Base-by-base conservation (phyloP, 306 rosid species). In the Fragaria nilgerrensis region DNA sequence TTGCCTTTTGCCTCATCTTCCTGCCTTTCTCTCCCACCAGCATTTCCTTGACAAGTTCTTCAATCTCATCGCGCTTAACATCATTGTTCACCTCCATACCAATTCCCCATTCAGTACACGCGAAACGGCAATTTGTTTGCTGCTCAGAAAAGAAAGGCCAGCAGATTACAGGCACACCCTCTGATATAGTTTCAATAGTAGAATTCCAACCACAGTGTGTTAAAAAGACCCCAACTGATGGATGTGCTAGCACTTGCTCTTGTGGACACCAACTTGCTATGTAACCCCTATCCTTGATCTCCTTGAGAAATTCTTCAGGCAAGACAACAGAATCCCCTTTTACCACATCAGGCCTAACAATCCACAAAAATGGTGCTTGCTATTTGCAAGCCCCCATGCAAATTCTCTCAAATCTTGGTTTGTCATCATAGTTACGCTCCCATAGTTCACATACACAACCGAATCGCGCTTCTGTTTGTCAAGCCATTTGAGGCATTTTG, bases 161-260 rank as follows among this genome's bases (percentile, higher is more conserved):
- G 22, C 86, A 78, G 17, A 84, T 86, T 5, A 86, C 22, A 43
- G 89, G 89, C 27, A 83, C 86, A 47, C 90, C 82, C 3, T 61
- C 80, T 64, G 84, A 74, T 9, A 86, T 5, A 61, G 79, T 72
- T 72, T 89, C 93, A 2, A 68, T 12, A 0, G 64, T 68, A 23
- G 90, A 86, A 74, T 89, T 89, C 93, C 93, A 89, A 14, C 90
- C 90, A 69, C 89, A 74, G 36, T 89, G 93, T 22, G 89, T 83
- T 52, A 89, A 27, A 7, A 86, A 86, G 1, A 59, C 75, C 22
- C 87, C 92, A 44, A 82, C 29, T 1, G 88, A 82, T 52, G 85
- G 82, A 75, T 88, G 90, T 44, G 67, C 78, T 11, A 86, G 37
- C 34, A 86, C 90, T 77, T 75, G 74, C 5, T 78, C 82, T 63